These are phyloP conservation scores for Candida golubevii DNA, from an alignment of 805 yeast species.

Conservation along the genomic window DNA sequence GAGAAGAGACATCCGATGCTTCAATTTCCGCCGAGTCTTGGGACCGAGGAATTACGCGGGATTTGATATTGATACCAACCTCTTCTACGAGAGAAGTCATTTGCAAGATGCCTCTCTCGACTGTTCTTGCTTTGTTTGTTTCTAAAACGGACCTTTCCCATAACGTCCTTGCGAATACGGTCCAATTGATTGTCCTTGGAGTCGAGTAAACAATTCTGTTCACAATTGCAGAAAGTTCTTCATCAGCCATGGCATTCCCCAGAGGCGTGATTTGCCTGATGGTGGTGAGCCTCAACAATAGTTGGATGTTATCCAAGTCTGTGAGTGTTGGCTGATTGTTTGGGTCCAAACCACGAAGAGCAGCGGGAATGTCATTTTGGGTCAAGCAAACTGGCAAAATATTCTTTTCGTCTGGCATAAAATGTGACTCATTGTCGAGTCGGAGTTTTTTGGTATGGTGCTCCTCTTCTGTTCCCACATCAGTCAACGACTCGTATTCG, in stretches of 20 bases:
- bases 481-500: conserved; percentile 52
- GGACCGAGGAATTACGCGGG: conserved; percentile 49
- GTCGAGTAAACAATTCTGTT: conserved; percentile 60
- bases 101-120: conserved; percentile 91
- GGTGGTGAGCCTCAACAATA: conserved; percentile 62
- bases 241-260: conserved; percentile 66
- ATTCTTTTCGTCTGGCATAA: conserved; percentile 20
- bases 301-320: conserved; percentile 68
- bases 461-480: conserved; percentile 31
- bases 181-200: conserved; percentile 56
- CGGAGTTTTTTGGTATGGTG: conserved; percentile 38
- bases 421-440: conserved; percentile 31
- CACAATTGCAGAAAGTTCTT: conserved; percentile 75
- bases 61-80: conserved; percentile 61
- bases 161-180: conserved; percentile 71
- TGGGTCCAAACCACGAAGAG: conserved; percentile 59
- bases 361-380: conserved; percentile 59
- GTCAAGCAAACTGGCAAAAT: conserved; percentile 60
- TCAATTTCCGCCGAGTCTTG: conserved; percentile 22
- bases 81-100: conserved; percentile 91
- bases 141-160: conserved; percentile 91
- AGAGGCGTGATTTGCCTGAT: conserved; percentile 69
- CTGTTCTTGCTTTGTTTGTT: conserved; percentile 73
- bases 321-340: conserved; percentile 73
- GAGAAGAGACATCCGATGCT: conserved; percentile 39